Evolutionary conservation across 441 rosid genomes (phyloP), one percentile per base, ranked within the genome.

Genomic region (Kokia cookei): DNA sequence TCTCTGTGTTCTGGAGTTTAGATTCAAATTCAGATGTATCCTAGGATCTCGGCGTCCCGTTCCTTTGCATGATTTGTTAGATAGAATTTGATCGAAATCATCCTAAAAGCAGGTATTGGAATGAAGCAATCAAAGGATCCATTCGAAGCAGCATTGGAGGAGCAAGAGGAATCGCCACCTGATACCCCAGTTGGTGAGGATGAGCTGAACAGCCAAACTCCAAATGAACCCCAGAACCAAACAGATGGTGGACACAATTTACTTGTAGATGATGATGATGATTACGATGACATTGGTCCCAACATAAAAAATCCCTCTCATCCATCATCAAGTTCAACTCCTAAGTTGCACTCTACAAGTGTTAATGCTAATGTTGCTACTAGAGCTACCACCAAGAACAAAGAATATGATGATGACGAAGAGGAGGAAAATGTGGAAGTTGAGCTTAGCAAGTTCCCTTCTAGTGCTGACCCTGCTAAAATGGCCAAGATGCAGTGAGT

Each of bases 401-500:
- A 89, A 82, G 93, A 91, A 24, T 92, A 90, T 0, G 87, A 90
- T 2, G 99, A 93, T 1, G 96, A 95, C 11, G 98, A 93, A 27
- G 97, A 91, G 71, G 99, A 93, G 74, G 97, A 95, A 66, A 93
- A 88, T 24, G 81, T 88, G 92, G 98, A 90, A 13, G 96, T 84
- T 81, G 99, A 93, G 79, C 87, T 92, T 4, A 73, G 86, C 1
- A 96, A 93, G 80, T 83, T 89, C 10, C 90, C 94, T 2, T 84
- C 97, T 47, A 84, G 83, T 60, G 82, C 89, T 37, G 98, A 92
- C 77, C 97, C 98, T 37, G 77, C 83, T 80, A 93, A 92, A 74
- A 86, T 86, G 93, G 97, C 86, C 62, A 96, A 86, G 81, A 93
- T 96, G 98, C 93, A 92, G 97, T 95, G 68, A 88, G 94, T 81